phyloP scores from a whole-genome alignment of 108 stramenopile genomes.

The Nitzschia sp. region DNA sequence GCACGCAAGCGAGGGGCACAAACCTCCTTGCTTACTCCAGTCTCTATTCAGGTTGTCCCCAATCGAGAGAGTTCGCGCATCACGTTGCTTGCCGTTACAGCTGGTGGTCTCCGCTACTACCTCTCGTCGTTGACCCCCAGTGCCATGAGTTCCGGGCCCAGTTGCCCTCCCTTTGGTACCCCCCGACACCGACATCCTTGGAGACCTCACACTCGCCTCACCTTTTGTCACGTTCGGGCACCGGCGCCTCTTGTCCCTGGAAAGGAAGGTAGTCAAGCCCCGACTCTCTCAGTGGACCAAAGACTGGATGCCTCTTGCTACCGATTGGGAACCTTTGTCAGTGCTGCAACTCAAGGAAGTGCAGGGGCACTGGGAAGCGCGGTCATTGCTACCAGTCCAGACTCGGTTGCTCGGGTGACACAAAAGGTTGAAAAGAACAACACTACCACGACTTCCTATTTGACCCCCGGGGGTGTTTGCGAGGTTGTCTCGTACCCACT shows the following conservation, averaged over 20 bases:
- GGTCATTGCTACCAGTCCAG: constrained; percentile 60
- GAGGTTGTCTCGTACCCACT: constrained; percentile 73
- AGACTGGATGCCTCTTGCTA: constrained; percentile 59
- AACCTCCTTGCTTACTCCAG: constrained; percentile 46
- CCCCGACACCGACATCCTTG: constrained; percentile 34
- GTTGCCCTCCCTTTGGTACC: constrained; percentile 16
- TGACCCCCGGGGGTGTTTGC: constrained; percentile 64
- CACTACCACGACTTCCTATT: constrained; percentile 9
- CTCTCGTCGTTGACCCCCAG: constrained; percentile 52
- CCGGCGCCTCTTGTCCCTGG: constrained; percentile 57
- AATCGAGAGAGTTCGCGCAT: constrained; percentile 60
- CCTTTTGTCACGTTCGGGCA: constrained; percentile 77
- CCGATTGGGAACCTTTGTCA: constrained; percentile 56
- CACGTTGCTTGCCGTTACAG: constrained; percentile 77
- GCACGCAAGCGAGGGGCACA: not conserved
- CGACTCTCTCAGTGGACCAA: constrained; percentile 5
- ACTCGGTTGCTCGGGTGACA: constrained; percentile 42
- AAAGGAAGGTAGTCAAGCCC: constrained; percentile 2
- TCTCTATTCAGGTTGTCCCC: constrained; percentile 74
- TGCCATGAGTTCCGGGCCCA: constrained; percentile 29
- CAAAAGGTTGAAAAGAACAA: constrained; percentile 28
- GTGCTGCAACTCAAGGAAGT: constrained; percentile 45
- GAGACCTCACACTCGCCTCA: constrained; percentile 47
- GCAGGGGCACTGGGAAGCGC: constrained; percentile 39
- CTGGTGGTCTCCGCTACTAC: constrained; percentile 80